Evolutionary conservation across 768 basidiomycete species (phyloP).

Genomic region (Hericium rajendrae): DNA sequence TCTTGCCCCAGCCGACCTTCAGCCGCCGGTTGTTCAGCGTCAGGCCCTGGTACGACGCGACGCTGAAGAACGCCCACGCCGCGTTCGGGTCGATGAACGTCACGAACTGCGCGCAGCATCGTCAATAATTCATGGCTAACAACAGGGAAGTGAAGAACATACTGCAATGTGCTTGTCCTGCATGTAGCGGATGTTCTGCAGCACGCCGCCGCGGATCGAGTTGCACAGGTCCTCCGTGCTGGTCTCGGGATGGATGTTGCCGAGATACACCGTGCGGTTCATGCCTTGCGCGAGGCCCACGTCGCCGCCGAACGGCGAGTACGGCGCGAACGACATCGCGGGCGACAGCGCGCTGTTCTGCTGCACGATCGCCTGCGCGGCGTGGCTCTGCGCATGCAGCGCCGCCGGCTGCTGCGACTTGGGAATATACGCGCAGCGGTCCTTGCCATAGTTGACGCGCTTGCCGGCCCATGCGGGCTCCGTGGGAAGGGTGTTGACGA

Average conservation of each 20-base stretch:
- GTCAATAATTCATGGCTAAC: neutral
- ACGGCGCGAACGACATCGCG: constrained; percentile 46
- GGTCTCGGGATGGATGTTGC: constrained; percentile 95
- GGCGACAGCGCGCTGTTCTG: constrained; percentile 38
- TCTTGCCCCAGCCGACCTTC: constrained; percentile 98
- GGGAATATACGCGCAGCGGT: constrained; percentile 95
- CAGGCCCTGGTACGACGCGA: constrained; percentile 82
- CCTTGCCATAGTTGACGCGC: constrained; percentile 97
- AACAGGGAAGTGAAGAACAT: constrained; percentile 22
- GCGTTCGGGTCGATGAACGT: constrained; percentile 93
- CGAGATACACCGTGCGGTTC: constrained; percentile 92
- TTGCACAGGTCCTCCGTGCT: constrained; percentile 94
- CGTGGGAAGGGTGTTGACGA: constrained; percentile 85
- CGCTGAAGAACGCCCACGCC: constrained; percentile 90
- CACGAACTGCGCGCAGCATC: constrained; percentile 55
- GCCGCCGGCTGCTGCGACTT: constrained; percentile 89
- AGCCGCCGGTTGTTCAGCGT: constrained; percentile 88
- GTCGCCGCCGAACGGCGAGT: constrained; percentile 30
- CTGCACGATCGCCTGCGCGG: constrained; percentile 60
- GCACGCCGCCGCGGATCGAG: constrained; percentile 89
- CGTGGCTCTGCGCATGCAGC: constrained; percentile 80
- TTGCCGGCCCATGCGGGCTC: constrained; percentile 94
- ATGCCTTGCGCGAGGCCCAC: constrained; percentile 41
- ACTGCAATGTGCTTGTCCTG: constrained; percentile 96
- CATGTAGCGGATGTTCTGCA: constrained; percentile 93